Evolutionary conservation across 805 yeast species (phyloP).

Genomic region (Metschnikowia henanensis): DNA sequence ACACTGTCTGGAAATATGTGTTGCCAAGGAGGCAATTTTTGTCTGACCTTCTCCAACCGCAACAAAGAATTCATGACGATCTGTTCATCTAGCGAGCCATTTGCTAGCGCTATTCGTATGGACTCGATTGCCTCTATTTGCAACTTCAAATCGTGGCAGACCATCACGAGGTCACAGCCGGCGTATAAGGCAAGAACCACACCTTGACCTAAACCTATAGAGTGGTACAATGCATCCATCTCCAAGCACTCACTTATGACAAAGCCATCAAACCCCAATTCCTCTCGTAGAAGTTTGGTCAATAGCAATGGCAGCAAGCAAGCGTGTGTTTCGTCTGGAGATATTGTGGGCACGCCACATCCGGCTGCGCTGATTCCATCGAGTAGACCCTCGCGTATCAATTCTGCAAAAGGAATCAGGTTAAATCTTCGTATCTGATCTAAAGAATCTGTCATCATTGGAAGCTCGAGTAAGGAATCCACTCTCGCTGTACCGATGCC

Average conservation of each 20-base stretch:
- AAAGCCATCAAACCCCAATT: slow-evolving; percentile 54
- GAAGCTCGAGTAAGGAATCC: slow-evolving; percentile 55
- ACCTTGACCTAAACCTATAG: slow-evolving; percentile 68
- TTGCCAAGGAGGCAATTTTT: slow-evolving; percentile 44
- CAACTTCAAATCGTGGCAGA: slow-evolving; percentile 53
- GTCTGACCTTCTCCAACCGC: slow-evolving; percentile 46
- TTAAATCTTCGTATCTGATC: slow-evolving; percentile 52
- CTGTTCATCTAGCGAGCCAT: slow-evolving; percentile 45
- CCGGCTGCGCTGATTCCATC: slow-evolving; percentile 64
- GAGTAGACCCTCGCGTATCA: slow-evolving; percentile 44
- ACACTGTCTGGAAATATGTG: slow-evolving; percentile 40
- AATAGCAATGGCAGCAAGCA: slow-evolving; percentile 56
- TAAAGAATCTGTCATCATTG: slow-evolving; percentile 56
- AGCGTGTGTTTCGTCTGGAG: slow-evolving; percentile 62
- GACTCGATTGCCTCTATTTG: slow-evolving; percentile 57
- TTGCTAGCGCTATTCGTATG: slow-evolving; percentile 35
- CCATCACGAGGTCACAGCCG: slow-evolving; percentile 63
- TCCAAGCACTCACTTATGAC: slow-evolving; percentile 62
- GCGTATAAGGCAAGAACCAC: slow-evolving; percentile 61
- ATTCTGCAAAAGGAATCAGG: slow-evolving; percentile 49
- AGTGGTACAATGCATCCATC: slow-evolving; percentile 60
- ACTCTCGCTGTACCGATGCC: slow-evolving; percentile 65
- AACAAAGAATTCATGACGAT: slow-evolving; percentile 38
- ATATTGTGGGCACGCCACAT: slow-evolving; percentile 60
- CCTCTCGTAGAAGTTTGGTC: slow-evolving; percentile 49